Percentiles rank a stretch among this genome's conserved stretches.
Evolutionary conservation across 805 yeast species (phyloP).

Genomic region (Jamesozyma rosinii): DNA sequence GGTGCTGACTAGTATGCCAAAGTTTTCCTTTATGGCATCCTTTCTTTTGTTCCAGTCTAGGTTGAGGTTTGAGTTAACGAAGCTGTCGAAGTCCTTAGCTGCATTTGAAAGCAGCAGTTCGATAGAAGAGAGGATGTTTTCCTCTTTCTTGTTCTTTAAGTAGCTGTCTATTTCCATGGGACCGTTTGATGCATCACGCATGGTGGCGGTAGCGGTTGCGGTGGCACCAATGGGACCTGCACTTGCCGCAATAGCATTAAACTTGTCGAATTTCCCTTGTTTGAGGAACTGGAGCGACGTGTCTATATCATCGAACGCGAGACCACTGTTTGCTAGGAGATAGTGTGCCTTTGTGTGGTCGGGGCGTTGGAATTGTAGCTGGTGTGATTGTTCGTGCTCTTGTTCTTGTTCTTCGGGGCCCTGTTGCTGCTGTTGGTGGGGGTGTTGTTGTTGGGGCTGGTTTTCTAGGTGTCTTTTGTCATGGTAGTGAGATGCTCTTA

Average conservation of each 20-base stretch:
- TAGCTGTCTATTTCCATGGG: slow-evolving; percentile 49
- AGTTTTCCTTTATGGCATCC: slow-evolving; percentile 59
- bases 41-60: slow-evolving; percentile 80
- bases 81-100: slow-evolving; percentile 72
- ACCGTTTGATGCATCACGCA: not conserved
- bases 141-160: slow-evolving; percentile 64
- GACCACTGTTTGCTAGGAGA: slow-evolving; percentile 79
- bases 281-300: slow-evolving; percentile 36
- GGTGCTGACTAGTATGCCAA: slow-evolving; percentile 45
- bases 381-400: not conserved
- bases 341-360: slow-evolving; percentile 71
- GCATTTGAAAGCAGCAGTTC: slow-evolving; percentile 69
- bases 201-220: not conserved
- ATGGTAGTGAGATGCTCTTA: slow-evolving; percentile 31
- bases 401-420: slow-evolving; percentile 13
- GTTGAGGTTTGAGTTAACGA: slow-evolving; percentile 60
- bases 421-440: not conserved
- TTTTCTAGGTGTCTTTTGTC: slow-evolving; percentile 4
- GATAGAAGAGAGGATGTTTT: slow-evolving; percentile 70
- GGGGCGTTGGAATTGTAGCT: not conserved
- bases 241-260: not conserved
- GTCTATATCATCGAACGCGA: slow-evolving; percentile 77
- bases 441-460: not conserved
- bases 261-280: not conserved
- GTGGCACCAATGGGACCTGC: not conserved